Conservation (phyloP, 805 yeast genomes). For the Candida nemodendra region DNA sequence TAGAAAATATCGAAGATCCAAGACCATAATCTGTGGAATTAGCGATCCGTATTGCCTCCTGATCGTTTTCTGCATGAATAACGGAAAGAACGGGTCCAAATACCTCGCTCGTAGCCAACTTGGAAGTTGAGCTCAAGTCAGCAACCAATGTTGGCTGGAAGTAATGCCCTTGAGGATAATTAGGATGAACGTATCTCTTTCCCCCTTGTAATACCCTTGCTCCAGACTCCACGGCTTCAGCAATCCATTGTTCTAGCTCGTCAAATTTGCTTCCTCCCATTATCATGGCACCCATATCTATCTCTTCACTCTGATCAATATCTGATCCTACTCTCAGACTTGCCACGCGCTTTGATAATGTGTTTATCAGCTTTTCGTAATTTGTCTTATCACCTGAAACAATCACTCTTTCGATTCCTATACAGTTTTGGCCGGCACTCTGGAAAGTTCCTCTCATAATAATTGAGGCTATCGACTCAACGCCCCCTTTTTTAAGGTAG, state of each 20-base stretch:
- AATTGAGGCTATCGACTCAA: slow-evolving; percentile 64
- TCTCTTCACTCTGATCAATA: slow-evolving; percentile 84
- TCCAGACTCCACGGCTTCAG: slow-evolving; percentile 76
- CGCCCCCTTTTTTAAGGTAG: slow-evolving; percentile 47
- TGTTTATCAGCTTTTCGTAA: slow-evolving; percentile 60
- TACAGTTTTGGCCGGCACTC: slow-evolving; percentile 97
- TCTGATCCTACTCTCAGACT: slow-evolving; percentile 80
- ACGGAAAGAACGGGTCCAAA: slow-evolving; percentile 90
- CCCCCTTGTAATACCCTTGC: slow-evolving; percentile 85
- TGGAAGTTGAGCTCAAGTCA: slow-evolving; percentile 76
- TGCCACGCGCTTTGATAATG: slow-evolving; percentile 57
- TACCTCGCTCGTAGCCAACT: slow-evolving; percentile 83
- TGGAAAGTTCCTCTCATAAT: slow-evolving; percentile 95
- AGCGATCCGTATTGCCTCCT: slow-evolving; percentile 72
- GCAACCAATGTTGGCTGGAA: slow-evolving; percentile 86
- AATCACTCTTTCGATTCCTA: slow-evolving; percentile 93
- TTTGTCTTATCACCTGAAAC: slow-evolving; percentile 59
- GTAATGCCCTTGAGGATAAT: slow-evolving; percentile 93
- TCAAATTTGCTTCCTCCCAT: slow-evolving; percentile 69
- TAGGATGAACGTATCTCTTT: slow-evolving; percentile 75
- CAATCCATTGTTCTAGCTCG: slow-evolving; percentile 60
- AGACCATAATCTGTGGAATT: slow-evolving; percentile 86
- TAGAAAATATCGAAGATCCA: slow-evolving; percentile 89
- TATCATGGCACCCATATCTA: slow-evolving; percentile 96
- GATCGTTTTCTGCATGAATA: slow-evolving; percentile 65